Evolutionary conservation across 2,329 filamentous ascomycete species (phyloP).

Genomic region (Thelonectria rubi): DNA sequence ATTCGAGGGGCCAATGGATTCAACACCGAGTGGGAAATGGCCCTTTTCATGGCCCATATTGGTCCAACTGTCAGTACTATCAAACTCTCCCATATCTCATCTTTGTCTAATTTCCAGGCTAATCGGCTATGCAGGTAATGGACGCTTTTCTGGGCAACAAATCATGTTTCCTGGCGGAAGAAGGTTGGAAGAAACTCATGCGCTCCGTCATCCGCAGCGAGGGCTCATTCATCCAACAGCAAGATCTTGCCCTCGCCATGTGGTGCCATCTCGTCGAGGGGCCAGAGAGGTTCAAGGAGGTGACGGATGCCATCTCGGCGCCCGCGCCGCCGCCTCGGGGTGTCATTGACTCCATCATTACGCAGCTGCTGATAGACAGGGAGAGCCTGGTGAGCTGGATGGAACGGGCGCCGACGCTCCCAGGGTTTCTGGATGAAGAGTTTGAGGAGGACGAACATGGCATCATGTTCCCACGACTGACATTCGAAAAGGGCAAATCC

Average conservation of each 20-base stretch:
- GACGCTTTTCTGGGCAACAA: constrained; percentile 22
- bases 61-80: constrained; percentile 15
- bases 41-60: constrained; percentile 23
- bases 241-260: constrained; percentile 9
- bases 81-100: not conserved
- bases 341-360: not conserved
- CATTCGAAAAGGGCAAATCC: not conserved
- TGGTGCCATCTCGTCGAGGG: constrained; percentile 20
- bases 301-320: constrained; percentile 8
- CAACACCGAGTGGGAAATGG: constrained; percentile 20
- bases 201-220: constrained; percentile 18
- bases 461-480: constrained; percentile 12
- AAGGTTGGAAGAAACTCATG: constrained; percentile 18
- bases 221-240: constrained; percentile 3
- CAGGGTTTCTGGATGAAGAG: not conserved
- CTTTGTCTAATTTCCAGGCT: not conserved
- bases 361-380: not conserved
- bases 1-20: constrained; percentile 15
- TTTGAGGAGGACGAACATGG: constrained; percentile 10
- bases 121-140: constrained; percentile 15
- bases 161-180: constrained; percentile 18
- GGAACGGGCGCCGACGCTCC: not conserved
- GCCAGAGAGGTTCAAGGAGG: constrained; percentile 14
- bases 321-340: constrained; percentile 3
- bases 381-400: constrained; percentile 13